Percentiles rank a stretch among this genome's conserved stretches.
phyloP scores from a whole-genome alignment of 306 rosid species.

The Cucumis cinereus region DNA sequence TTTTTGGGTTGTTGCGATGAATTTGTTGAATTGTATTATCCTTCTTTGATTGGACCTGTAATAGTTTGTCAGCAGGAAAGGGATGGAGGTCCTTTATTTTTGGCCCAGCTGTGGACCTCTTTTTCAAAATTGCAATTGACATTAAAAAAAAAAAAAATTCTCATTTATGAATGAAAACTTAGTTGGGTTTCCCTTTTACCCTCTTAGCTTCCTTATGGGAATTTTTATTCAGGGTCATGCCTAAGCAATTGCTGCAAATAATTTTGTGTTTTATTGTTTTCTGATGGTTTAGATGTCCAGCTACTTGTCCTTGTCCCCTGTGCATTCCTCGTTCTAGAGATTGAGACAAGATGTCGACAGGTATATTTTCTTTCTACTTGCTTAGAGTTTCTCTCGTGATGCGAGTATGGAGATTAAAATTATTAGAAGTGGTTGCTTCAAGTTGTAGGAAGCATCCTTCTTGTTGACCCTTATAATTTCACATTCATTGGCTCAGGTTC shows the following conservation, averaged over 20 bases:
- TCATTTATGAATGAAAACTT: not conserved
- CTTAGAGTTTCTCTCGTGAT: not conserved
- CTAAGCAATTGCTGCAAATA: not conserved
- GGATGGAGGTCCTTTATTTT: not conserved
- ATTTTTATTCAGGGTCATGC: not conserved
- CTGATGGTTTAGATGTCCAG: slow-evolving; percentile 1
- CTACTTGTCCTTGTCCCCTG: not conserved
- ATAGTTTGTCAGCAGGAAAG: not conserved
- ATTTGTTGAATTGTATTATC: not conserved
- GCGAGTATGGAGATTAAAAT: not conserved
- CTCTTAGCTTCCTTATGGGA: not conserved
- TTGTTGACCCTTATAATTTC: not conserved
- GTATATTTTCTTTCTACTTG: slow-evolving; percentile 19
- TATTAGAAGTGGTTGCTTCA: not conserved
- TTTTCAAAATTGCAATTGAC: not conserved
- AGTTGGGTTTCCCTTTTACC: not conserved
- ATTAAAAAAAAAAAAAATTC: not conserved
- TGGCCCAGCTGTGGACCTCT: not conserved
- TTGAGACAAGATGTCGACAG: slow-evolving; percentile 49
- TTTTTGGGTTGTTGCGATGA: not conserved
- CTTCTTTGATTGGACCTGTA: not conserved
- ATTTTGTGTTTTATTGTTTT: not conserved
- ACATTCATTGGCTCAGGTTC: not conserved
- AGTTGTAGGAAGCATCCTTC: not conserved
- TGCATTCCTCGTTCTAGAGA: slow-evolving; percentile 15